A percentile compares a stretch with the other conserved stretches of the same genome.
Conservation (phyloP, 371 early-diverging fungal species). For the Conidiobolus incongruus region DNA sequence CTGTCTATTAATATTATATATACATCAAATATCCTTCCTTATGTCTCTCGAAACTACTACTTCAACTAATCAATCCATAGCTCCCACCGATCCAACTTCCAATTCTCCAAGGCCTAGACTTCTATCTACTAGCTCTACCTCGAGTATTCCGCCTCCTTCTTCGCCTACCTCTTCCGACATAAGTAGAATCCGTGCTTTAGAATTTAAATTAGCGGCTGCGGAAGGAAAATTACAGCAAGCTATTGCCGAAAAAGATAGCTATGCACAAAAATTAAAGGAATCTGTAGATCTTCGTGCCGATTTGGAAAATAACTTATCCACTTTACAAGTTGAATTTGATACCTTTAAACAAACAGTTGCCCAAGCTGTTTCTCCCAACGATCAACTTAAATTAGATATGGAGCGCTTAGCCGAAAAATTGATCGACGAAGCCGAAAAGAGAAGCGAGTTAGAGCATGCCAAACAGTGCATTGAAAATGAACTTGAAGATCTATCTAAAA, state of each 20-base stretch:
- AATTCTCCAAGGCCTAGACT: too few species aligned
- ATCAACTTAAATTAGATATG: conserved; percentile 15
- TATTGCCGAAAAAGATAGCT: background rate
- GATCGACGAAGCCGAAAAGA: conserved; percentile 38
- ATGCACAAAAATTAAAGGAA: background rate
- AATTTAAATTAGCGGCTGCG: too few species aligned
- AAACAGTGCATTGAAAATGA: conserved; percentile 48
- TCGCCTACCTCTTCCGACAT: too few species aligned
- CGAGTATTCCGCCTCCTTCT: too few species aligned
- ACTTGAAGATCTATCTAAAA: conserved; percentile 45
- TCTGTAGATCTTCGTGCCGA: background rate
- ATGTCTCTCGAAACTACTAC: too few species aligned
- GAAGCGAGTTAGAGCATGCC: conserved; percentile 39
- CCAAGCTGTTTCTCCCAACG: background rate
- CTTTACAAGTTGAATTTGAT: background rate
- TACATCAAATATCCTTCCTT: too few species aligned
- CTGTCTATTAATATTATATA: too few species aligned
- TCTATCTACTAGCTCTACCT: too few species aligned
- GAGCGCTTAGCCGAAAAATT: conserved; percentile 43
- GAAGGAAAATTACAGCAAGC: background rate
- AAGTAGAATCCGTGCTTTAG: too few species aligned
- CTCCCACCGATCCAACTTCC: too few species aligned
- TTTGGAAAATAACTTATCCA: background rate
- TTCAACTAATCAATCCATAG: too few species aligned
- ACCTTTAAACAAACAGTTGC: background rate